Evolutionary conservation across 441 rosid genomes (phyloP).

Genomic region (Gossypium gossypioides): DNA sequence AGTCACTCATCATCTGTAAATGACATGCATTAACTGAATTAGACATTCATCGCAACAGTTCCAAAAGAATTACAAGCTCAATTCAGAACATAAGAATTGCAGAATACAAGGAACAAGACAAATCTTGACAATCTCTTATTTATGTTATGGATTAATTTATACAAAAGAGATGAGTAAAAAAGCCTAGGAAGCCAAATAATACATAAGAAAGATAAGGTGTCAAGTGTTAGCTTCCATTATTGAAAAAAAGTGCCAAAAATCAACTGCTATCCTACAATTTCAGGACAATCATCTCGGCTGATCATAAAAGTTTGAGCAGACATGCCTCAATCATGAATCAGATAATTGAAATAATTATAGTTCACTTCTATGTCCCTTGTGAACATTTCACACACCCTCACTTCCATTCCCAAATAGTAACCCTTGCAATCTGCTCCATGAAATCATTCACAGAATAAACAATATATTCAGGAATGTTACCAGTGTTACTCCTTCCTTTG

Average conservation of each 20-base stretch:
- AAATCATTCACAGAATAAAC: not conserved
- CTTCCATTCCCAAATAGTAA: not conserved
- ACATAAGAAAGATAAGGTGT: slow-evolving; percentile 9
- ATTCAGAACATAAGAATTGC: not conserved
- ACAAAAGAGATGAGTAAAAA: not conserved
- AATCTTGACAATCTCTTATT: not conserved
- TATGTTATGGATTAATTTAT: not conserved
- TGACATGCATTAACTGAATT: slow-evolving; percentile 8
- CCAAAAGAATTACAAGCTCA: not conserved
- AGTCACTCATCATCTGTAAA: slow-evolving; percentile 94
- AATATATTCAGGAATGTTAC: slow-evolving; percentile 34
- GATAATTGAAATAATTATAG: not conserved
- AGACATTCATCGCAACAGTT: not conserved
- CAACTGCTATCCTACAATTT: not conserved
- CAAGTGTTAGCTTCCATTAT: not conserved
- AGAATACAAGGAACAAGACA: not conserved
- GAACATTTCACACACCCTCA: not conserved
- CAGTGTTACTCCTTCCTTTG: slow-evolving; percentile 95
- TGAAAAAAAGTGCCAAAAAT: not conserved
- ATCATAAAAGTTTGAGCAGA: not conserved
- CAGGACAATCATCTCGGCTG: not conserved
- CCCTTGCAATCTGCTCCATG: not conserved
- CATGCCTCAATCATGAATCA: slow-evolving; percentile 8
- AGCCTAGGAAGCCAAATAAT: not conserved
- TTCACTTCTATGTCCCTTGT: not conserved